Evolutionary conservation across 768 basidiomycete genomes (phyloP), one percentile per base, ranked within the genome.

Genomic region (Phylloporus scabripes): DNA sequence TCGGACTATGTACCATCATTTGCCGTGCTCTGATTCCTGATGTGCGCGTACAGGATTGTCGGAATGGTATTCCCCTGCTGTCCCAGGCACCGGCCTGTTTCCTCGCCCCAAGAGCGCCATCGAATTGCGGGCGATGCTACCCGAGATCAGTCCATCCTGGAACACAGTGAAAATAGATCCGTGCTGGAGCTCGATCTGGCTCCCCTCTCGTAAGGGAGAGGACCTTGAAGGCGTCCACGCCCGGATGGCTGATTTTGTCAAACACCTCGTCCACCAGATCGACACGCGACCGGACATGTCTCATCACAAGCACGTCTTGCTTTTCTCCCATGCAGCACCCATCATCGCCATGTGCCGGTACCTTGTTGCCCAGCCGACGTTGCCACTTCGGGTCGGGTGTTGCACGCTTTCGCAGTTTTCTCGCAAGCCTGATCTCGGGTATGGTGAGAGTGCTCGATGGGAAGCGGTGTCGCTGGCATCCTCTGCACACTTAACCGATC

Each of bases 11-110:
- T 23, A 14, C 24, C 23, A 34, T 32, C 20, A 52, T 44, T 68
- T 57, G 28, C 15, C n/a, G 2, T 18, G 11, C 15, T 34, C 41
- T 11, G n/a, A 42, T 28, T 15, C 28, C 42, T 45, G 40, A 41
- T 31, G 23, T 11, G 36, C 32, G 10, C 36, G 17, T 10, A 1
- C 33, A 87, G 85, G 85, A 9, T 62, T 89, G 7, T 76, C 79
- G 3, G 87, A 90, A 65, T 92, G 89, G 89, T 88, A 82, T 64
- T 85, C 83, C 3, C 85, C 83, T 24, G 85, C 81, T 29, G 63
- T 64, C 3, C 79, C 81, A 0, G 76, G 79, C 26, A 80, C 85
- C 2, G 83, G 87, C 28, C 72, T 91, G 7, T 86, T 90, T 56
- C 89, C 89, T 3, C 82, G 87, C 3, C 87, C 89, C 1, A 74